Percentiles rank a stretch among this genome's conserved stretches.
Evolutionary conservation across 192 early-diverging fungal genomes (phyloP).

Genomic region (Gaertneriomyces semiglobifer): DNA sequence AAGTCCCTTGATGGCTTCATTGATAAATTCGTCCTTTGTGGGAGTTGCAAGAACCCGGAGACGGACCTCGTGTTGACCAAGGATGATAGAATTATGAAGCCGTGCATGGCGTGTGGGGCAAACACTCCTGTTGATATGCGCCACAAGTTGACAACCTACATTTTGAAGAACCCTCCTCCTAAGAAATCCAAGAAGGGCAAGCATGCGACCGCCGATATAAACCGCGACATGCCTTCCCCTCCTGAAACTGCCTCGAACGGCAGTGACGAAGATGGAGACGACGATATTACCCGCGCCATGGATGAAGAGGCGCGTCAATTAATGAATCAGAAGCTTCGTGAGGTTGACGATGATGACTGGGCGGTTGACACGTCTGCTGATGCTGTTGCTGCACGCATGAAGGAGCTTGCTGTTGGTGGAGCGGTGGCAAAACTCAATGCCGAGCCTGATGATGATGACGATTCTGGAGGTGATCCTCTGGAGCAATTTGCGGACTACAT

Average conservation of each 20-base stretch:
- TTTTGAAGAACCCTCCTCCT: conserved; percentile 86
- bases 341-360: conserved; percentile 75
- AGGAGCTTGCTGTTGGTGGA: conserved; percentile 55
- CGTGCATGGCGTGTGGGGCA: conserved; percentile 93
- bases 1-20: conserved; percentile 85
- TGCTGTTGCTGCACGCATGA: conserved; percentile 72
- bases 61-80: conserved; percentile 79
- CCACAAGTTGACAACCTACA: conserved; percentile 85
- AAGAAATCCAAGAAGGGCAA: conserved; percentile 30
- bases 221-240: conserved; percentile 34
- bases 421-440: conserved; percentile 46
- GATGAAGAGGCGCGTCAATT: conserved; percentile 67
- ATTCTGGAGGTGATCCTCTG: conserved; percentile 61
- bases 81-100: conserved; percentile 57
- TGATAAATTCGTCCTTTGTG: conserved; percentile 90
- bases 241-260: conserved; percentile 41
- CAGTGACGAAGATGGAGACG: conserved; percentile 57
- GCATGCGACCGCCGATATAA: conserved; percentile 11
- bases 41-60: conserved; percentile 92
- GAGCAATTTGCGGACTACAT: conserved; percentile 78
- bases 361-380: conserved; percentile 71
- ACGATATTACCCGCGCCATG: conserved; percentile 66
- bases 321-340: conserved; percentile 39
- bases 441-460: conserved; percentile 61
- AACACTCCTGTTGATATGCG: conserved; percentile 77